Percentiles rank a stretch among this genome's conserved stretches.
phyloP scores from a whole-genome alignment of 202 grass and related monocot species.

The Zizania palustris region DNA sequence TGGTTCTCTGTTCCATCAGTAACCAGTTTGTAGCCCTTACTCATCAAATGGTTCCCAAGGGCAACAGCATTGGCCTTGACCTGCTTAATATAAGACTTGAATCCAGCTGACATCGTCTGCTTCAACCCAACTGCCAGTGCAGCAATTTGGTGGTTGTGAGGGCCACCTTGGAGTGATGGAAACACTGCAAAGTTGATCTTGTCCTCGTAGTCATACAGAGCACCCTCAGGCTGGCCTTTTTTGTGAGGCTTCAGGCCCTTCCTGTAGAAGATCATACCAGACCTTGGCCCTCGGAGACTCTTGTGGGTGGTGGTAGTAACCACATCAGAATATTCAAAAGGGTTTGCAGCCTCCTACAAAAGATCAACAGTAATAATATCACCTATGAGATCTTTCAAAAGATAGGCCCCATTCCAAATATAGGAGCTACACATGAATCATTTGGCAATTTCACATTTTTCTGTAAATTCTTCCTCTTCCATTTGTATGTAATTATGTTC shows the following conservation, averaged over 20 bases:
- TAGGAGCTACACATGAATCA: background rate
- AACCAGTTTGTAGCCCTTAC: constrained; percentile 64
- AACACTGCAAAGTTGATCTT: constrained; percentile 78
- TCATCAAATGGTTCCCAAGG: constrained; percentile 48
- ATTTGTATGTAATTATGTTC: background rate
- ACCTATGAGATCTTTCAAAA: background rate
- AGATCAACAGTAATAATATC: constrained; percentile 6
- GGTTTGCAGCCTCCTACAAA: constrained; percentile 53
- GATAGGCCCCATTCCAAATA: background rate
- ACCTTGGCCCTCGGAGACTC: constrained; percentile 65
- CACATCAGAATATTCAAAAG: constrained; percentile 76
- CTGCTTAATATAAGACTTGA: constrained; percentile 70
- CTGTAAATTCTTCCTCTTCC: background rate
- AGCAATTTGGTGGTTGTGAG: constrained; percentile 76
- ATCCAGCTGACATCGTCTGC: constrained; percentile 64
- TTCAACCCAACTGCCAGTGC: constrained; percentile 65
- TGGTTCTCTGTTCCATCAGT: constrained; percentile 85
- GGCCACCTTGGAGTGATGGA: constrained; percentile 72
- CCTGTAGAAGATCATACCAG: constrained; percentile 77
- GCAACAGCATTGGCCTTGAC: constrained; percentile 72
- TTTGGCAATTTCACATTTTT: background rate
- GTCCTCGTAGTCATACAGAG: constrained; percentile 69
- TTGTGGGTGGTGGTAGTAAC: constrained; percentile 84
- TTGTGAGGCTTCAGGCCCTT: constrained; percentile 52
- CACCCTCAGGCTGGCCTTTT: constrained; percentile 40